Conservation (phyloP, 169 alveolate genomes). For the Plasmodium gonderi region DNA sequence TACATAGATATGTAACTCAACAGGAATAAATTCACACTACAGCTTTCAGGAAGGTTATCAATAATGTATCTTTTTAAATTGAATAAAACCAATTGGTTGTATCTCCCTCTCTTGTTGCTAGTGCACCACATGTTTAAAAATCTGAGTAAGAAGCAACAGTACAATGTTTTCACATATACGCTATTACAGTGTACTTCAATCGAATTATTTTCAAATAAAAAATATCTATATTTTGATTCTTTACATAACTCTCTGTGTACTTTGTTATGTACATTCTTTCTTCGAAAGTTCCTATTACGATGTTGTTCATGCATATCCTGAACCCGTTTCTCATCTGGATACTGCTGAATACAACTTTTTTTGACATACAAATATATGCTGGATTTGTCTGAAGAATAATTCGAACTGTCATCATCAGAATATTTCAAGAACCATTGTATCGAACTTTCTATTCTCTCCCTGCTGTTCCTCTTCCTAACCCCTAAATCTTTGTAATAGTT, state of each 20-base stretch:
- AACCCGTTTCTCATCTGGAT: no score
- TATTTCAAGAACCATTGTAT: conserved; percentile 7
- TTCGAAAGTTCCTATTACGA: no score
- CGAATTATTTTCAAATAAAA: conserved; percentile 17
- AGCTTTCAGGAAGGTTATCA: conserved; percentile 8
- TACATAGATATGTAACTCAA: conserved; percentile 75
- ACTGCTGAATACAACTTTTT: background rate
- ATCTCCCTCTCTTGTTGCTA: background rate
- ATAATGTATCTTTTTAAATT: conserved; percentile 32
- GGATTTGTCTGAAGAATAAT: conserved; percentile 25
- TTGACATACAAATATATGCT: conserved; percentile 27
- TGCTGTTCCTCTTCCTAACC: background rate
- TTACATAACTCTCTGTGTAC: no score
- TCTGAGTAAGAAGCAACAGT: conserved; percentile 47
- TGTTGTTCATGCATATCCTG: no score
- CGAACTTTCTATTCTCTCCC: background rate
- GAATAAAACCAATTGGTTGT: conserved; percentile 1
- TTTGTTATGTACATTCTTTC: no score
- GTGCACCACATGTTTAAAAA: conserved; percentile 41
- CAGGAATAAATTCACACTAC: conserved; percentile 40
- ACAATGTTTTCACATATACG: conserved; percentile 55
- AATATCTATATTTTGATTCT: background rate
- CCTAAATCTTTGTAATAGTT: conserved; percentile 18
- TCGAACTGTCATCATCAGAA: conserved; percentile 13
- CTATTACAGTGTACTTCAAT: conserved; percentile 44